Evolutionary conservation across 1,139 yeast genomes (phyloP).

Genomic region (Sugiyamaella pinicola): DNA sequence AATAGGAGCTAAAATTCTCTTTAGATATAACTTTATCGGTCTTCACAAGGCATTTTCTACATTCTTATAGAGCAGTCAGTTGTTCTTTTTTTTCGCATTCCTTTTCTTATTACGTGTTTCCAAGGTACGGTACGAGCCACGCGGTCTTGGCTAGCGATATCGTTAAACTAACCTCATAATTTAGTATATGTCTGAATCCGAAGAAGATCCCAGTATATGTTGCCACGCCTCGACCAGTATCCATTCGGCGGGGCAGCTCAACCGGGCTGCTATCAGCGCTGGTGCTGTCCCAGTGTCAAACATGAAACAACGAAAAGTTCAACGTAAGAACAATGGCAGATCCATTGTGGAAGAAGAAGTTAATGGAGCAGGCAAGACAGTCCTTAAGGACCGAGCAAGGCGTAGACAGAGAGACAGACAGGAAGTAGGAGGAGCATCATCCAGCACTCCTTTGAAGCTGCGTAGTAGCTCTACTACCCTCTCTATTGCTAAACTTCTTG

Average conservation of each 20-base stretch:
- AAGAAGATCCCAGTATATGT: conserved; percentile 31
- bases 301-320: background rate
- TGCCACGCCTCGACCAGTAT: conserved; percentile 19
- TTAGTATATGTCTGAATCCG: conserved; percentile 26
- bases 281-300: conserved; percentile 12
- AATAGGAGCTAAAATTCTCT: background rate
- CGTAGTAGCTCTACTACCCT: conserved; percentile 2
- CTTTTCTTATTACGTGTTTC: no score
- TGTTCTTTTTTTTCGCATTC: no score
- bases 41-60: background rate
- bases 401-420: background rate
- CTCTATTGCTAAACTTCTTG: conserved; percentile 27
- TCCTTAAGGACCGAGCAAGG: background rate
- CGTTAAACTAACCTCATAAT: background rate
- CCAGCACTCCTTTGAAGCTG: background rate
- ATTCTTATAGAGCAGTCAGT: no score
- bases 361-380: background rate
- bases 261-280: conserved; percentile 7
- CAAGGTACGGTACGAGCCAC: no score
- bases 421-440: background rate
- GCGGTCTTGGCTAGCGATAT: no score
- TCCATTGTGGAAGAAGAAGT: conserved; percentile 2
- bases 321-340: conserved; percentile 4
- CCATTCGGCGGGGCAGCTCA: conserved; percentile 4
- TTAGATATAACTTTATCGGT: background rate